Conservation (phyloP, 2,329 filamentous ascomycete genomes). For the Dactylonectria estremocensis region DNA sequence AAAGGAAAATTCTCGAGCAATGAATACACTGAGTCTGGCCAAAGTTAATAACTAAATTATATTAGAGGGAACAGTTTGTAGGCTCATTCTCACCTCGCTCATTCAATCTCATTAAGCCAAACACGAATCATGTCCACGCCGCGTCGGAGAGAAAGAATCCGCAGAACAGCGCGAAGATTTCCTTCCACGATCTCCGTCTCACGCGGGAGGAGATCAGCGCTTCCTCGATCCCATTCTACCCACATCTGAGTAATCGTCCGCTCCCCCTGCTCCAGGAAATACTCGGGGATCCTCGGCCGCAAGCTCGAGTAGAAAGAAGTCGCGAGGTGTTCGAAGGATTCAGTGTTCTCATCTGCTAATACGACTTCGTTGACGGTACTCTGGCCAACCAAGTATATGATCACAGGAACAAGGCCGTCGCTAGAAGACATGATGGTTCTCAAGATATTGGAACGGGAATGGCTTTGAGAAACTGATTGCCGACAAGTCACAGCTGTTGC, state of each 20-base stretch:
- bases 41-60: too few relatives aligned
- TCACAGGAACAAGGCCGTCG: neutral
- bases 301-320: neutral
- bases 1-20: too few relatives aligned
- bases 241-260: neutral
- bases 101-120: neutral
- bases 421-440: too few relatives aligned
- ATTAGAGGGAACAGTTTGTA: too few relatives aligned
- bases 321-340: neutral
- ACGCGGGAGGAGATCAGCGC: neutral
- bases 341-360: neutral
- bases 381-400: neutral
- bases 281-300: neutral
- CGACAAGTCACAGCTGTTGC: too few relatives aligned
- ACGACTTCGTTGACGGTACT: neutral
- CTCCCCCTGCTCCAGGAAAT: neutral
- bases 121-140: neutral
- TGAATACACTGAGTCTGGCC: too few relatives aligned
- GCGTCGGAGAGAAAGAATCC: neutral
- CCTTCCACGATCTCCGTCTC: neutral
- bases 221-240: neutral
- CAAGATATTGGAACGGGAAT: too few relatives aligned
- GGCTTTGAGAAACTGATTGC: too few relatives aligned
- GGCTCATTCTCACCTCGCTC: neutral
- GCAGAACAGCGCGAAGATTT: neutral